Base-by-base conservation (phyloP, 306 rosid species). In the Pterocarpus santalinus region DNA sequence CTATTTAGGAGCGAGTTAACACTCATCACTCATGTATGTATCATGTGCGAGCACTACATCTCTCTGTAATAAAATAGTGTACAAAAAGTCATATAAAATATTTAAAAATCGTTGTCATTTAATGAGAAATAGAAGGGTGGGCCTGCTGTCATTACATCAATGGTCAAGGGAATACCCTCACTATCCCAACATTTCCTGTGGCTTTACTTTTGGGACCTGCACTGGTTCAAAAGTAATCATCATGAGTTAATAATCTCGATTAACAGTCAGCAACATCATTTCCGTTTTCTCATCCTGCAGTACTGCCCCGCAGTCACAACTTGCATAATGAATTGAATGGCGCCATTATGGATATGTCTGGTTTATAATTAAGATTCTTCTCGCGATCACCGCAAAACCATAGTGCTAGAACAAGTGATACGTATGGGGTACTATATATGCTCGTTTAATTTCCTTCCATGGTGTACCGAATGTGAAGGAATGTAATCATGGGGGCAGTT, bases 201-300 rank as follows among this genome's bases (percentile, higher is more conserved):
- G 15, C 72, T 68, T 84, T 58, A 52, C 81, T 79, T 79, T 77
- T 63, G 75, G 43, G 68, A 77, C 75, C 52, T 43, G 13, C 28
- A 47, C 30, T 47, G 72, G 38, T 68, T 84, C 78, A 74, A 79
- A 84, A 80, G 87, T 57, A 75, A 79, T 75, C 73, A 84, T 84
- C 81, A 75, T 84, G 71, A 69, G 64, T 77, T 80, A 75, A 84
- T 75, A 80, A 84, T 84, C 73, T 62, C 69, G 3, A 61, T 51
- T 75, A 65, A 83, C 72, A 78, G 72, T 66, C 64, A 39, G 34
- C 69, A 84, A 15, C 38, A 69, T 69, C 34, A 71, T 84, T 68
- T 69, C 73, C 30, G 33, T 78, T 33, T 73, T 51, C 52, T 34
- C 60, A 58, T 72, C 71, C 41, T 74, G 36, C 44, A 41, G 34